These are phyloP conservation scores for Eucalyptus pauciflora DNA, from an alignment of 345 rosid genomes.

Conservation along the genomic window DNA sequence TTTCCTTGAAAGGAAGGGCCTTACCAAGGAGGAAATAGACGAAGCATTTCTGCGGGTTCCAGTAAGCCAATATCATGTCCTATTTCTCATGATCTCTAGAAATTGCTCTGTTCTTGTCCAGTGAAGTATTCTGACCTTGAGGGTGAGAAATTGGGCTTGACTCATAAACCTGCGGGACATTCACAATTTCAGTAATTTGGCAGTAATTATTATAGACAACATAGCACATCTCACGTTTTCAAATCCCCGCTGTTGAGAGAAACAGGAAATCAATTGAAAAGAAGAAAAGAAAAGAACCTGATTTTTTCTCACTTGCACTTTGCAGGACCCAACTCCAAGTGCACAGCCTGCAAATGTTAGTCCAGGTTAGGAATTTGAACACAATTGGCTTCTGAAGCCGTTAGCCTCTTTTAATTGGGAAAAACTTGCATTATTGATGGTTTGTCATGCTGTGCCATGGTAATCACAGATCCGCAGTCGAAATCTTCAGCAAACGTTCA, in stretches of 20 bases:
- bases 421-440: neutral
- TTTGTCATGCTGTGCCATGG: neutral
- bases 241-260: neutral
- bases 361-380: conserved; percentile 34
- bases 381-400: neutral
- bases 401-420: neutral
- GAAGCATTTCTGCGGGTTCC: conserved; percentile 97
- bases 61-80: conserved; percentile 22
- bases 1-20: conserved; percentile 94
- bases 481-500: conserved; percentile 41
- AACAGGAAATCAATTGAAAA: neutral
- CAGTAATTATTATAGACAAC: neutral
- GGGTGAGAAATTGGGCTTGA: neutral
- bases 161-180: neutral
- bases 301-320: neutral
- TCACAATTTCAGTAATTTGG: neutral
- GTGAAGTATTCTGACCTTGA: neutral
- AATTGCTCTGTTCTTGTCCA: neutral
- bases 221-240: neutral
- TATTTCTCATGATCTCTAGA: neutral
- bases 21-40: conserved; percentile 91
- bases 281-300: neutral
- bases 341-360: conserved; percentile 33
- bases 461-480: conserved; percentile 32
- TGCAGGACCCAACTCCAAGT: conserved; percentile 79